phyloP scores from a whole-genome alignment of 805 yeast species.

The Yarrowia divulgata region DNA sequence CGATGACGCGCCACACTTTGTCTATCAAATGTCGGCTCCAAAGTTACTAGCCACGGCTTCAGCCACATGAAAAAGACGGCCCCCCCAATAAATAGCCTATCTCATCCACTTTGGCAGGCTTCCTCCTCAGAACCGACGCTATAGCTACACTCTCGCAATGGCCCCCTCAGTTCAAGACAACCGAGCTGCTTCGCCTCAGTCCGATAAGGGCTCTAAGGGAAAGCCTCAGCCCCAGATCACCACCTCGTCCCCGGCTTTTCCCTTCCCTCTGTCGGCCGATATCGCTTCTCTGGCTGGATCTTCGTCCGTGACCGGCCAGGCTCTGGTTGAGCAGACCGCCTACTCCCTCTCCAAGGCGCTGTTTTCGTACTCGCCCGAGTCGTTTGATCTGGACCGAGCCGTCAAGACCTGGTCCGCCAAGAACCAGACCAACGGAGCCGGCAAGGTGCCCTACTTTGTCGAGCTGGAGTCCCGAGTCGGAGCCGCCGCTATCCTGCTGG shows the following conservation, averaged over 20 bases:
- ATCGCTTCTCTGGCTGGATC: conserved; percentile 43
- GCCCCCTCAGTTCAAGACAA: conserved; percentile 41
- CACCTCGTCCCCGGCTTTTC: conserved; percentile 38
- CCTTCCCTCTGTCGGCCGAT: conserved; percentile 44
- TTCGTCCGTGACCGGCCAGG: conserved; percentile 45
- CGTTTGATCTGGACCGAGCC: conserved; percentile 65
- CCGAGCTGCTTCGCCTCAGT: conserved; percentile 15
- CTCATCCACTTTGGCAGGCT: too few relatives aligned
- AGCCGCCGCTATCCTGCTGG: conserved; percentile 79
- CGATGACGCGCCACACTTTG: conserved; percentile 15
- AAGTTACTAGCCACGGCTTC: conserved; percentile 13
- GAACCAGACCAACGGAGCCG: conserved; percentile 60
- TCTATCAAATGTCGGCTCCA: too few relatives aligned
- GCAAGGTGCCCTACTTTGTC: conserved; percentile 67
- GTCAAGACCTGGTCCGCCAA: conserved; percentile 65
- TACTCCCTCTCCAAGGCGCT: conserved; percentile 50
- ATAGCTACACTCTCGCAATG: too few relatives aligned
- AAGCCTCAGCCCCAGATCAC: conserved; percentile 25
- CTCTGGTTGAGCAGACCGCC: conserved; percentile 48
- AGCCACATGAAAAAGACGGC: conserved; percentile 27
- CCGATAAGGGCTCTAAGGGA: conserved; percentile 9
- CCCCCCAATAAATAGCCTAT: conserved; percentile 11
- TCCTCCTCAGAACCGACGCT: too few relatives aligned
- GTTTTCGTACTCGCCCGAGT: conserved; percentile 71
- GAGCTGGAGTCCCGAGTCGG: conserved; percentile 76